Evolutionary conservation across 1,284 basidiomycete species (phyloP).

Genomic region (Hymenochaete sp.): DNA sequence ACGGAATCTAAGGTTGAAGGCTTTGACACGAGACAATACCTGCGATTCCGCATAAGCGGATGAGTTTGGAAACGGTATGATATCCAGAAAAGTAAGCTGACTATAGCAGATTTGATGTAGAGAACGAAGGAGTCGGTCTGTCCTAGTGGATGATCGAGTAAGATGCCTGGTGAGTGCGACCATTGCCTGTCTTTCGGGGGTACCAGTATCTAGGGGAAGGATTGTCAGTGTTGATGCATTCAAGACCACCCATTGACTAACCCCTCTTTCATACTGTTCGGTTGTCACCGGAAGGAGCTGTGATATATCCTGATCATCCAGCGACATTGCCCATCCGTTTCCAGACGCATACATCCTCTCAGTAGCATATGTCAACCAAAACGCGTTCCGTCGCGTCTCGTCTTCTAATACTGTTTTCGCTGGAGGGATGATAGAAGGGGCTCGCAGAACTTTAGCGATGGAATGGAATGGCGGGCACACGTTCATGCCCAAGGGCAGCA

Average conservation of each 20-base stretch:
- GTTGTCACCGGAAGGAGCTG: constrained; percentile 59
- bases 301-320: constrained; percentile 65
- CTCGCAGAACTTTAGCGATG: constrained; percentile 43
- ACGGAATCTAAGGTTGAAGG: constrained; percentile 63
- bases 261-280: constrained; percentile 53
- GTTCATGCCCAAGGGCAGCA: constrained; percentile 59
- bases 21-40: constrained; percentile 58
- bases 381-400: constrained; percentile 59
- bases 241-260: constrained; percentile 27
- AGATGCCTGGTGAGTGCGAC: constrained; percentile 51
- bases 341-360: constrained; percentile 58
- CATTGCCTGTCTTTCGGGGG: constrained; percentile 55
- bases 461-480: constrained; percentile 61
- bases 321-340: constrained; percentile 60
- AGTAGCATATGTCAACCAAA: constrained; percentile 62
- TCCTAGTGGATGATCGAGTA: constrained; percentile 49
- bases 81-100: constrained; percentile 2
- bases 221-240: constrained; percentile 20
- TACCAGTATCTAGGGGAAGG: constrained; percentile 37
- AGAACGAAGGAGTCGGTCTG: constrained; percentile 66
- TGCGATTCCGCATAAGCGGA: background rate
- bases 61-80: background rate
- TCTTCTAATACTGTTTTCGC: constrained; percentile 57
- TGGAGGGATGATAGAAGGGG: constrained; percentile 48
- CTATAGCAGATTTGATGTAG: constrained; percentile 60